A percentile compares a stretch with the other conserved stretches of the same genome.
phyloP scores from a whole-genome alignment of 495 filamentous ascomycete species.

The Tricharina praecox region DNA sequence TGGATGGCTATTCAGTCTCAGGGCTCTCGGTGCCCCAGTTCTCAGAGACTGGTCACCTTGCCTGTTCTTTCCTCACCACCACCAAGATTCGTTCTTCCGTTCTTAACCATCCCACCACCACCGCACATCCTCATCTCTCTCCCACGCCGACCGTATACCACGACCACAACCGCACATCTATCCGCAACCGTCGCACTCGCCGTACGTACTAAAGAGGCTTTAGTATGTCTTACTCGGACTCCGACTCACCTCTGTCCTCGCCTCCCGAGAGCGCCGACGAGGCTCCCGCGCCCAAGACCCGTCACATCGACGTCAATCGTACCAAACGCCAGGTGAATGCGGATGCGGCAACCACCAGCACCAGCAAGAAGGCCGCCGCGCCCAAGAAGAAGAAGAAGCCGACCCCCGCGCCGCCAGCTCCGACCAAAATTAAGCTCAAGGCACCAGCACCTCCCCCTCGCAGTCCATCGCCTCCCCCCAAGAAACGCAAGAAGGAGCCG shows the following conservation, averaged over 20 bases:
- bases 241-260: slow-evolving; percentile 42
- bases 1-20: too few relatives aligned
- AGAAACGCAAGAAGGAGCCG: slow-evolving; percentile 59
- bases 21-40: too few relatives aligned
- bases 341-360: slow-evolving; percentile 24
- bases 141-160: background rate
- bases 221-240: slow-evolving; percentile 24
- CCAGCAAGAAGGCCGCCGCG: slow-evolving; percentile 31
- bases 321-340: slow-evolving; percentile 24
- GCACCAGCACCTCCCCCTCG: slow-evolving; percentile 3
- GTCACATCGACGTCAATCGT: slow-evolving; percentile 15
- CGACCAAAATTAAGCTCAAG: slow-evolving; percentile 7
- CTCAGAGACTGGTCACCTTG: too few relatives aligned
- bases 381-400: slow-evolving; percentile 38
- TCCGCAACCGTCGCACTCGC: background rate
- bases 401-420: slow-evolving; percentile 13
- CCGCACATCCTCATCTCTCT: background rate
- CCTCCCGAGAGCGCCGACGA: slow-evolving; percentile 42
- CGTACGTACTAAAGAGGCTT: too few relatives aligned
- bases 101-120: background rate
- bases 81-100: too few relatives aligned
- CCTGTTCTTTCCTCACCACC: background rate
- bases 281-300: slow-evolving; percentile 27
- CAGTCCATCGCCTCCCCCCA: slow-evolving; percentile 49
- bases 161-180: background rate